Base-by-base conservation (phyloP, 1,284 basidiomycete genomes). In the Mycosarcoma maydis region DNA sequence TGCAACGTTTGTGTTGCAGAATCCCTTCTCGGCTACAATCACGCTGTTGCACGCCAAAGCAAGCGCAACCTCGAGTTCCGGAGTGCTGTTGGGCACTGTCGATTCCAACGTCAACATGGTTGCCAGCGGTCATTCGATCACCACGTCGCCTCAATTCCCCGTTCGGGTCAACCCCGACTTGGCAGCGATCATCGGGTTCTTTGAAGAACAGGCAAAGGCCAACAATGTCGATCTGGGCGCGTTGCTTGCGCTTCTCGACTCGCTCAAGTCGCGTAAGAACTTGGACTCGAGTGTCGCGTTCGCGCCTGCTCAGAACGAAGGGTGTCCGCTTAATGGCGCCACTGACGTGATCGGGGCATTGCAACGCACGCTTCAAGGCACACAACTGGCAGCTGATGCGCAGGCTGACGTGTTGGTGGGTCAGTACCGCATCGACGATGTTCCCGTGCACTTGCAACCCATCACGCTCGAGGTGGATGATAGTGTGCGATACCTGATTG, bases 11-110 rank as follows among this genome's bases (percentile, higher is more conserved):
- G 58, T 82, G 0, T 83, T 91, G 38, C 82, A 83, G 9, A 91
- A 91, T 73, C 89, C 90, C 0, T 91, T 91, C 82, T 90, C 88
- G 0, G 89, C 90, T 8, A 87, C 86, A 68, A 87, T 91, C 78
- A 90, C 88, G 75, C 77, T 91, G 13, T 73, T 89, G 24, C 78
- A 84, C 48, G 82, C 90, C 11, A 82, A 82, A 6, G 86, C 89
- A 1, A 85, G 79, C 3, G 90, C 86, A 0, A 86, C 56, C 0
- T 78, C 84, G 78, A 17, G 88, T 6, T 72, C 59, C 10, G 73
- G 77, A 36, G 48, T 59, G 22, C 59, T 81, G 19, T 75, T 77
- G 24, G 57, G 49, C n/a, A 76, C 90, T 69, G 83, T 88, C 48
- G 83, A 85, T 10, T 53, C 85, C 40, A 84, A 85, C 3, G 82